Evolutionary conservation across 805 yeast genomes (phyloP).

Genomic region (Ogataea allantospora): DNA sequence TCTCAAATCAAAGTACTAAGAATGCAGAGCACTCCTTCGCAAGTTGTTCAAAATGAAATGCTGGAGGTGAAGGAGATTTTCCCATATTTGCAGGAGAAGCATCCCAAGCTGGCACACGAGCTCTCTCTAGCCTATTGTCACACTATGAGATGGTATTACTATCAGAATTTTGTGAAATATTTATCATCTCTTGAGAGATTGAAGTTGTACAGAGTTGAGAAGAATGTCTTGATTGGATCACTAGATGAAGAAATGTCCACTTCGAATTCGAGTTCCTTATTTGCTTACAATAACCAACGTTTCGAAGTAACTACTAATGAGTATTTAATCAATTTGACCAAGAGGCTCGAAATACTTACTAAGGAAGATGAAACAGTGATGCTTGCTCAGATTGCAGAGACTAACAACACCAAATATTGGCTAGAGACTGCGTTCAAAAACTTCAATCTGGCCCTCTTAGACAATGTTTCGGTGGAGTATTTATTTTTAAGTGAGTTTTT

Average conservation of each 20-base stretch:
- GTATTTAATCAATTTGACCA: conserved; percentile 54
- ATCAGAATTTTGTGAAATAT: conserved; percentile 73
- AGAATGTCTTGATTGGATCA: conserved; percentile 29
- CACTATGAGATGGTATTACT: conserved; percentile 94
- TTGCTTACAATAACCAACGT: conserved; percentile 9
- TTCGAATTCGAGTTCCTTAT: conserved; percentile 14
- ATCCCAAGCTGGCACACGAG: conserved; percentile 65
- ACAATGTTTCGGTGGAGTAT: conserved; percentile 76
- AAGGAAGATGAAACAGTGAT: conserved; percentile 61
- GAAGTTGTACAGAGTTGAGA: conserved; percentile 54
- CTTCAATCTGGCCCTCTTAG: conserved; percentile 69
- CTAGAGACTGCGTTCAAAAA: conserved; percentile 73
- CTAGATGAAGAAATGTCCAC: conserved; percentile 20
- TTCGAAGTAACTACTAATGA: conserved; percentile 41
- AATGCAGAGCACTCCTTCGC: conserved; percentile 65
- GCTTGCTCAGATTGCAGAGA: conserved; percentile 83
- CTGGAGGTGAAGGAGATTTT: conserved; percentile 61
- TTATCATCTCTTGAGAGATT: conserved; percentile 67
- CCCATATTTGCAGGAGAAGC: conserved; percentile 52
- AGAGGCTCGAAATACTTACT: conserved; percentile 54
- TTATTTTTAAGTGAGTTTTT: conserved; percentile 72
- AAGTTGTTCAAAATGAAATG: conserved; percentile 66
- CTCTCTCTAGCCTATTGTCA: conserved; percentile 76
- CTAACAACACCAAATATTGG: conserved; percentile 58
- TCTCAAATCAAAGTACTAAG: conserved; percentile 66